Evolutionary conservation across 176 grass and related monocot species (phyloP).

Genomic region (Cymbopogon citratus): DNA sequence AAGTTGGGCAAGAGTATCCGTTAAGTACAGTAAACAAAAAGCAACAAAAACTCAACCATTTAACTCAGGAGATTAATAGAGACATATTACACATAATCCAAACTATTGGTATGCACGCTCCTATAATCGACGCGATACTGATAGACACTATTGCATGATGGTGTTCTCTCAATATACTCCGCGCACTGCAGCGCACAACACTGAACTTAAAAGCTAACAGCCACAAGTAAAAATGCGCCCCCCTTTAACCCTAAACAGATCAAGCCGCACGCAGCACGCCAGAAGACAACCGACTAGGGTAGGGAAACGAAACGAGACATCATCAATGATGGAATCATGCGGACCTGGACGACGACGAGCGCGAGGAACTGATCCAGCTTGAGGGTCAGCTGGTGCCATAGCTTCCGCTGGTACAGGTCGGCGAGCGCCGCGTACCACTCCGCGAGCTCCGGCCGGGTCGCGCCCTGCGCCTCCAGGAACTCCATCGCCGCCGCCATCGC

Average conservation of each 20-base stretch:
- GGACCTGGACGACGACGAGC: slow-evolving; percentile 65
- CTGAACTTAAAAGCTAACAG: background rate
- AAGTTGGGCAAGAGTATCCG: background rate
- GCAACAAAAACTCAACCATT: background rate
- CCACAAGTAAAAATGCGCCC: background rate
- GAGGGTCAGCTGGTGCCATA: slow-evolving; percentile 87
- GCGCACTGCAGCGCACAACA: background rate
- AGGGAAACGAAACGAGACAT: background rate
- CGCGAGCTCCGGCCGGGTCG: slow-evolving; percentile 57
- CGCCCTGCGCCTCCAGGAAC: slow-evolving; percentile 72
- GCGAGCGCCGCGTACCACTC: slow-evolving; percentile 68
- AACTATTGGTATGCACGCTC: background rate
- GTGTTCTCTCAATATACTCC: background rate
- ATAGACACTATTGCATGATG: background rate
- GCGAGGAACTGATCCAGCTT: slow-evolving; percentile 90
- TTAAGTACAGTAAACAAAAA: background rate
- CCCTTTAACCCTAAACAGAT: slow-evolving; percentile 6
- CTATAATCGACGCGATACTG: too few relatives aligned
- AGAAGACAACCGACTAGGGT: background rate
- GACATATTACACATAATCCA: background rate
- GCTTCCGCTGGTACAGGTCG: slow-evolving; percentile 74
- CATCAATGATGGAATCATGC: background rate
- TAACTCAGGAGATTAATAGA: background rate
- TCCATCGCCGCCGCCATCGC: slow-evolving; percentile 44
- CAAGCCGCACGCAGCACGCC: background rate